These are phyloP conservation scores for Tetragonia tetragonoides DNA, from an alignment of 148 eudicot genomes.

Conservation along the genomic window DNA sequence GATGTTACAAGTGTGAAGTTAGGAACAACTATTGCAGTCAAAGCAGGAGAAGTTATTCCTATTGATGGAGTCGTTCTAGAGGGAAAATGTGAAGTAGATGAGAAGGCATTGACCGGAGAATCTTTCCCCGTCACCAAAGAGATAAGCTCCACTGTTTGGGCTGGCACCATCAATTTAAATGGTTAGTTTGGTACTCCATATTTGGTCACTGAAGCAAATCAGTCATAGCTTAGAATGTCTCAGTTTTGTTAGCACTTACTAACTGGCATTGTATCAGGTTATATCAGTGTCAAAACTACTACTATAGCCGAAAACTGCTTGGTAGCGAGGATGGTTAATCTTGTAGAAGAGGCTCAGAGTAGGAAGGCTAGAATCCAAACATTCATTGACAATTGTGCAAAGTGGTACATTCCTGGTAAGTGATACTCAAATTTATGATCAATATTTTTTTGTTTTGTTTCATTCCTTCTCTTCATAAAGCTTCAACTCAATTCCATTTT, in stretches of 20 bases:
- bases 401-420: conserved; percentile 43
- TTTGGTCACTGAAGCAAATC: not conserved
- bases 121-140: conserved; percentile 46
- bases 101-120: conserved; percentile 54
- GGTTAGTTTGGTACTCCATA: conserved; percentile 17
- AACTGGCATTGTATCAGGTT: conserved; percentile 19
- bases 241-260: not conserved
- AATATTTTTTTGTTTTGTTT: not conserved
- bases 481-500: not conserved
- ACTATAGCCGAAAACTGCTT: conserved; percentile 34
- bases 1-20: conserved; percentile 25
- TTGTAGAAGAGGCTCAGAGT: conserved; percentile 43
- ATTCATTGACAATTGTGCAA: conserved; percentile 38
- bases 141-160: conserved; percentile 41
- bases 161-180: conserved; percentile 43
- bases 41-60: conserved; percentile 43
- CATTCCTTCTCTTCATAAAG: no score
- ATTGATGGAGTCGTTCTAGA: conserved; percentile 37
- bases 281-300: conserved; percentile 31
- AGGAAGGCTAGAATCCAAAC: conserved; percentile 42
- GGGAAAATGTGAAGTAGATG: conserved; percentile 43
- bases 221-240: not conserved
- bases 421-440: not conserved
- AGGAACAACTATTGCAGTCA: conserved; percentile 34
- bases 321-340: conserved; percentile 45